phyloP scores from a whole-genome alignment of 371 early-diverging fungal species.

The Mucor indicus region DNA sequence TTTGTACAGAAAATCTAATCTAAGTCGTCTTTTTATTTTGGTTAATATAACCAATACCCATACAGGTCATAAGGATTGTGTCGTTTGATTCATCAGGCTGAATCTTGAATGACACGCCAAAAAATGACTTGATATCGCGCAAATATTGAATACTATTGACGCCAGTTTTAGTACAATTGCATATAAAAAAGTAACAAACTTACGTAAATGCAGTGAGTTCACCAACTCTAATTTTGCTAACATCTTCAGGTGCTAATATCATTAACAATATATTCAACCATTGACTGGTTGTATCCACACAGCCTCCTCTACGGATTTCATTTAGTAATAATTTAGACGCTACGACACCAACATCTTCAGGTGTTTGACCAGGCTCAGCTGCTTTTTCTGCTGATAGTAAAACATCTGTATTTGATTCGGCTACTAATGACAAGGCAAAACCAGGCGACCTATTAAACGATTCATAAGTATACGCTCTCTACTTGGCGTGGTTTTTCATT shows the following conservation, averaged over 20 bases:
- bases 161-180: not conserved
- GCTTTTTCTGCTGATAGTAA: conserved; percentile 83
- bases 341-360: conserved; percentile 84
- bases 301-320: conserved; percentile 87
- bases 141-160: conserved; percentile 76
- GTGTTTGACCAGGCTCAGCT: conserved; percentile 73
- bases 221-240: conserved; percentile 86
- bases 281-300: conserved; percentile 86
- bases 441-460: conserved; percentile 83
- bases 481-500: conserved; percentile 8
- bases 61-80: conserved; percentile 79
- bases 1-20: no score
- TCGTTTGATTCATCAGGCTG: conserved; percentile 67
- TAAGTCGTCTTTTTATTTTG: conserved; percentile 81
- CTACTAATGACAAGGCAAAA: conserved; percentile 88
- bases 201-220: conserved; percentile 82
- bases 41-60: conserved; percentile 89
- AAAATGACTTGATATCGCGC: conserved; percentile 84
- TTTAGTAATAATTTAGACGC: conserved; percentile 76
- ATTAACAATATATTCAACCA: conserved; percentile 84
- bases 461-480: not conserved
- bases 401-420: conserved; percentile 86
- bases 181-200: conserved; percentile 21
- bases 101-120: conserved; percentile 91
- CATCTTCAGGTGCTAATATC: conserved; percentile 92